A percentile compares a stretch with the other conserved stretches of the same genome.
Evolutionary conservation across 352 stramenopile genomes (phyloP).

Genomic region (Phytophthora lateralis): DNA sequence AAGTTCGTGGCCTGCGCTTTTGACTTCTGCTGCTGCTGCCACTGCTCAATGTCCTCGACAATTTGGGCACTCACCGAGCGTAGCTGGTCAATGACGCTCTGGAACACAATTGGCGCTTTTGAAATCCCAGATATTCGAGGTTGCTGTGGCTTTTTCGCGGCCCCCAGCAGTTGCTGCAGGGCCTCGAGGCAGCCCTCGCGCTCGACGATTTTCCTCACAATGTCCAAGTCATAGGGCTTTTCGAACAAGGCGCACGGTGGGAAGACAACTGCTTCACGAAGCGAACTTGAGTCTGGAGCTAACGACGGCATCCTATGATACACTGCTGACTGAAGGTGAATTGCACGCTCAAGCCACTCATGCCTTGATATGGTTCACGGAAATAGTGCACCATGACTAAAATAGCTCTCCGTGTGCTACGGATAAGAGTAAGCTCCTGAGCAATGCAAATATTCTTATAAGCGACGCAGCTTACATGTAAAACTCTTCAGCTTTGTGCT

Average conservation of each 20-base stretch:
- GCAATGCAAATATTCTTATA: too few relatives aligned
- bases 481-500: too few relatives aligned
- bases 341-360: not conserved
- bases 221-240: slow-evolving; percentile 56
- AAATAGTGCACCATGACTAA: slow-evolving; percentile 17
- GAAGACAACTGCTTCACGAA: slow-evolving; percentile 18
- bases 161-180: slow-evolving; percentile 58
- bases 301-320: slow-evolving; percentile 15
- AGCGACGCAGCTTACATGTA: too few relatives aligned
- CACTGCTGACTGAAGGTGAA: not conserved
- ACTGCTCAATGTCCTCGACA: slow-evolving; percentile 70
- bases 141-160: slow-evolving; percentile 22
- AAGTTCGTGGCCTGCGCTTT: slow-evolving; percentile 46
- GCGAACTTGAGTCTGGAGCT: not conserved
- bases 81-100: slow-evolving; percentile 70
- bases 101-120: slow-evolving; percentile 60
- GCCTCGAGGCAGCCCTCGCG: slow-evolving; percentile 82
- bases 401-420: slow-evolving; percentile 2
- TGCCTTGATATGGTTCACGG: not conserved
- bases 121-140: slow-evolving; percentile 25
- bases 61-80: slow-evolving; percentile 67
- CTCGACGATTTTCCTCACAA: slow-evolving; percentile 82
- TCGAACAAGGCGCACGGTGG: slow-evolving; percentile 40
- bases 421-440: not conserved
- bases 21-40: slow-evolving; percentile 38